Evolutionary conservation across 2,329 filamentous ascomycete genomes (phyloP), one percentile per base, ranked within the genome.

Genomic region (Pseudogymnoascus sp.): DNA sequence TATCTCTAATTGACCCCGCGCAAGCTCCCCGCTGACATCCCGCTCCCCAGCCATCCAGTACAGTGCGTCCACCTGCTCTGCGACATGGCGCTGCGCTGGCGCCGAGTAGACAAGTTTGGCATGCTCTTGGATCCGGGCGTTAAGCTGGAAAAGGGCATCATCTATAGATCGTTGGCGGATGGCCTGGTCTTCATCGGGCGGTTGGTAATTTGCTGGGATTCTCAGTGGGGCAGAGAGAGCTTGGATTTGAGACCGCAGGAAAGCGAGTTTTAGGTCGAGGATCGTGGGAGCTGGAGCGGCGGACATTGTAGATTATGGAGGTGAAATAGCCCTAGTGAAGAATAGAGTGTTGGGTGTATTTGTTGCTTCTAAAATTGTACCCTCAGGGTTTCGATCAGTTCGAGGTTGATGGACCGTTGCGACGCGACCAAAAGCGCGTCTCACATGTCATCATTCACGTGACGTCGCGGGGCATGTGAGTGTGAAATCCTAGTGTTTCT

Each of bases 41-140:
- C 71, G 70, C 43, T 76, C 76, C 5, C 75, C 78, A 1, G 75
- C 74, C 41, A 76, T 74, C 71, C 80, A 79, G 71, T 90, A 90
- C 47, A 88, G 74, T 57, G 74, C 73, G 72, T 89, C 85, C 41
- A 91, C 84, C 74, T 91, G 87, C 75, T 89, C 86, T 1, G 87
- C 86, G 16, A 90, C 81, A 67, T 89, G 85, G 35, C 87, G 81
- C 59, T 81, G 83, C n/a, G 87, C 85, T 66, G 88, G 85, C 0
- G 85, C 81, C 14, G 84, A 80, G 70, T 89, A 89, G 4, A 84
- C 84, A 61, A 84, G 80, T 35, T 81, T 82, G 30, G 80, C 80
- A 70, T 91, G 88, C 66, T 87, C 84, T 65, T 81, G 80, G 12
- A 90, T 74, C 14, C 78, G 74, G 63, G 84, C 80, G 69, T 89